These are phyloP conservation scores for Hyaloscypha bicolor DNA, from an alignment of 495 filamentous ascomycete species.

Conservation along the genomic window DNA sequence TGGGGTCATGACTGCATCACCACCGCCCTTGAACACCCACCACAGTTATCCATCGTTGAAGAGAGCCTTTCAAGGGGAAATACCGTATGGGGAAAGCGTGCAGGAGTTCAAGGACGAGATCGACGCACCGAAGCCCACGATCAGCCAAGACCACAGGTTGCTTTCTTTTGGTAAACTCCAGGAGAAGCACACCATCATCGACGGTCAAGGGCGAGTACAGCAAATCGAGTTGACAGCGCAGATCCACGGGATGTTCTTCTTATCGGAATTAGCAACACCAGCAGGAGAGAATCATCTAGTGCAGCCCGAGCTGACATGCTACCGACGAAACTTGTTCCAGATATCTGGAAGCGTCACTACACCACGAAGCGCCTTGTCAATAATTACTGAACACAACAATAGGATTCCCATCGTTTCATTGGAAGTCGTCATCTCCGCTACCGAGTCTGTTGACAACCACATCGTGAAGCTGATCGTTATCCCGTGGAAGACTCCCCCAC, in stretches of 20 bases:
- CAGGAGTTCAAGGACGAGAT: slow-evolving; percentile 52
- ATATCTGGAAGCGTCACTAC: slow-evolving; percentile 85
- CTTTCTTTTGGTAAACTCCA: slow-evolving; percentile 54
- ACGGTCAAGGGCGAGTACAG: slow-evolving; percentile 55
- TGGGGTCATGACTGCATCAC: slow-evolving; percentile 25
- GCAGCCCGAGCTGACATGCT: slow-evolving; percentile 86
- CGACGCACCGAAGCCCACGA: slow-evolving; percentile 50
- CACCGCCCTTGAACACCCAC: slow-evolving; percentile 35
- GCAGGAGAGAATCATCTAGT: slow-evolving; percentile 61
- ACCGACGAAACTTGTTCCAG: slow-evolving; percentile 90
- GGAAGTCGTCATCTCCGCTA: slow-evolving; percentile 85
- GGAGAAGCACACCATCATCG: slow-evolving; percentile 59
- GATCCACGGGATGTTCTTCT: slow-evolving; percentile 94
- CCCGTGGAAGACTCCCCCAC: slow-evolving; percentile 90
- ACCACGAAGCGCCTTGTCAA: slow-evolving; percentile 72
- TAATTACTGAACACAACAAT: slow-evolving; percentile 81
- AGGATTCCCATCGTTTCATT: slow-evolving; percentile 77
- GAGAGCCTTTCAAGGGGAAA: slow-evolving; percentile 43
- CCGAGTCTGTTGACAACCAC: slow-evolving; percentile 88
- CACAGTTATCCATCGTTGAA: slow-evolving; percentile 58
- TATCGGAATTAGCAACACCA: slow-evolving; percentile 80
- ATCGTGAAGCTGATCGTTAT: slow-evolving; percentile 91
- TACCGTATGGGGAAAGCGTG: slow-evolving; percentile 53
- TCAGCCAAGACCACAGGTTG: slow-evolving; percentile 59
- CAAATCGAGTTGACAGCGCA: slow-evolving; percentile 72